Base-by-base conservation (phyloP, 805 yeast genomes). In the Cyberlindnera mrakii region DNA sequence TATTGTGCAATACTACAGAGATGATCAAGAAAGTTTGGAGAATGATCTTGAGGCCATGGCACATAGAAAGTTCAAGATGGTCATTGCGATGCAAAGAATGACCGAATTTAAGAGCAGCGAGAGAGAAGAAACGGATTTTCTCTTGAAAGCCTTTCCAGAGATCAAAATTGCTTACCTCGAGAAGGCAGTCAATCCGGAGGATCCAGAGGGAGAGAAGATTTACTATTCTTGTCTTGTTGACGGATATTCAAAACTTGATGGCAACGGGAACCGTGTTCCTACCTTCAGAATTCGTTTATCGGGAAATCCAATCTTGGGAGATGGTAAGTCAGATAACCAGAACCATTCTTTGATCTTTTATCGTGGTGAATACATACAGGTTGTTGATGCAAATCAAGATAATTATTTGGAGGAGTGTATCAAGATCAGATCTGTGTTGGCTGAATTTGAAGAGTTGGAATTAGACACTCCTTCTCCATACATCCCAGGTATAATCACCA, bases 271-370 rank as follows among this genome's bases (percentile, higher is more conserved):
- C 36, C 70, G 89, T 46, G 71, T 71, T 34, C 90, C 85, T 25
- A 70, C 66, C 43, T 80, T 70, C 62, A 75, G 82, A 48, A 70
- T 91, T n/a, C 78, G 74, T 54, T 71, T 91, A 13, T 85, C 96
- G 3, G 98, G 98, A 14, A 84, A 91, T 64, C 98, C 98, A 11
- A 91, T 91, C 41, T 68, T 90, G 36, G 98, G 98, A 23, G 98
- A 91, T 64, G 98, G 98, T 30, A 91, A 91, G 61, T 82, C 96
- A 14, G 98, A 91, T 61, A 91, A 91, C 61, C 98, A 91, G 65
- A 91, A 91, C 58, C 85, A 85, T 60, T 79, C 95, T 2, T 60
- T 91, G 33, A 80, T 90, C 13, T 91, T 85, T 64, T 82, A 85
- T 61, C 77, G 98, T 43, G 98, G 98, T 18, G 98, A 91, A 58